These are phyloP conservation scores for Lecanicillium sp. DNA, from an alignment of 2,329 filamentous ascomycete species.

Conservation along the genomic window DNA sequence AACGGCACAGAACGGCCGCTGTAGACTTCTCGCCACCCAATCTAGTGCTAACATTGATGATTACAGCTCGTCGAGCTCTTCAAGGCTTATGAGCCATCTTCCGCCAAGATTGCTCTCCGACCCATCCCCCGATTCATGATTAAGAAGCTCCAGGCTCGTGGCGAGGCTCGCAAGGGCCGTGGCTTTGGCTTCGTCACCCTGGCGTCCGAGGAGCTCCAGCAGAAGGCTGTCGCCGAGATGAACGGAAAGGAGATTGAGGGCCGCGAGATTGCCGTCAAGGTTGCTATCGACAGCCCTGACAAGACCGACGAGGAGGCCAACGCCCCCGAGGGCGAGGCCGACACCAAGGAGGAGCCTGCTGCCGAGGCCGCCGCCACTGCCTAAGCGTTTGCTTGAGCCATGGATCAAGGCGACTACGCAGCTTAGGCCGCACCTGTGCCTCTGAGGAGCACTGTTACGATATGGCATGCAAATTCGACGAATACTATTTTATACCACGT, in stretches of 20 bases:
- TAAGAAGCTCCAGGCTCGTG: constrained; percentile 98
- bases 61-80: constrained; percentile 93
- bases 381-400: constrained; percentile 19
- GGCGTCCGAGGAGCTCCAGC: constrained; percentile 88
- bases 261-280: constrained; percentile 98
- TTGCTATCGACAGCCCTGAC: constrained; percentile 97
- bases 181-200: constrained; percentile 98
- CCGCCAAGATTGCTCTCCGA: constrained; percentile 96
- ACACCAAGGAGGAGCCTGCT: constrained; percentile 30
- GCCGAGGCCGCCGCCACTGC: constrained; percentile 22
- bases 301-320: constrained; percentile 86
- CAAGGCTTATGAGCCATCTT: constrained; percentile 80
- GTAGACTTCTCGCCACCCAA: too few relatives aligned
- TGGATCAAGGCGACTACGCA: constrained; percentile 4
- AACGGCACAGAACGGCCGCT: too few relatives aligned
- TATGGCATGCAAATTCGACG: constrained; percentile 31
- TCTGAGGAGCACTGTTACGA: constrained; percentile 25
- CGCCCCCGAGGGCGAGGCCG: constrained; percentile 36
- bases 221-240: constrained; percentile 97
- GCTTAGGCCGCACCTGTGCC: constrained; percentile 2
- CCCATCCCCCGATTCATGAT: constrained; percentile 99
- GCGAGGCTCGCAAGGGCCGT: constrained; percentile 97
- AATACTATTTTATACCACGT: constrained; percentile 24
- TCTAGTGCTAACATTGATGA: neutral
- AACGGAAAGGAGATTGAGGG: constrained; percentile 99